Evolutionary conservation across 2,329 filamentous ascomycete genomes (phyloP).

Genomic region (Chlorencoelia australis): DNA sequence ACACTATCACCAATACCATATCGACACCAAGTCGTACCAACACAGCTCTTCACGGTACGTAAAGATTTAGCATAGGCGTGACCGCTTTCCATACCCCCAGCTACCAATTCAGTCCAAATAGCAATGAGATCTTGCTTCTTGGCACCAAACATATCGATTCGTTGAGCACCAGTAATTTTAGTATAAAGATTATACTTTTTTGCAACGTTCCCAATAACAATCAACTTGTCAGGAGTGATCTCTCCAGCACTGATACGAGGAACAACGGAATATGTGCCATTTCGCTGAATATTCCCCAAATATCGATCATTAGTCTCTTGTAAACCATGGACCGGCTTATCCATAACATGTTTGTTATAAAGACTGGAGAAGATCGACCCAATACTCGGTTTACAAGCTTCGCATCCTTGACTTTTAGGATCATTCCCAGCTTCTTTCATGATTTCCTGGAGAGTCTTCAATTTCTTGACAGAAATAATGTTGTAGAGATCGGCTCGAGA

Average conservation of each 20-base stretch:
- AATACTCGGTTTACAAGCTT: constrained; percentile 75
- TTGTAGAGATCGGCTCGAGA: constrained; percentile 85
- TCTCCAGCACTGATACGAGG: constrained; percentile 77
- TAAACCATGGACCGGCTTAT: constrained; percentile 57
- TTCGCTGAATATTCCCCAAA: constrained; percentile 80
- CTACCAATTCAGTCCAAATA: constrained; percentile 74
- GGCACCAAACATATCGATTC: constrained; percentile 89
- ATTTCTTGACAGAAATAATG: constrained; percentile 71
- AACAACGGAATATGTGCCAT: constrained; percentile 83
- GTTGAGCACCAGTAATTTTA: constrained; percentile 86
- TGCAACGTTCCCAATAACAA: constrained; percentile 73
- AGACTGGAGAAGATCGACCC: constrained; percentile 72
- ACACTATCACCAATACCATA: constrained; percentile 86
- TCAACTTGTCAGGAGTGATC: constrained; percentile 77
- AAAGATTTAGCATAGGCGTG: constrained; percentile 87
- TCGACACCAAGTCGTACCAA: constrained; percentile 84
- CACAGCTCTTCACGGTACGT: constrained; percentile 83
- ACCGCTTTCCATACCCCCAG: constrained; percentile 81
- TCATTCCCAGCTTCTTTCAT: constrained; percentile 72
- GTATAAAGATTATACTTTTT: constrained; percentile 78
- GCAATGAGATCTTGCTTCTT: constrained; percentile 74
- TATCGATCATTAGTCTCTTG: constrained; percentile 90
- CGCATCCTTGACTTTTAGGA: constrained; percentile 65
- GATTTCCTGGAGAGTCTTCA: constrained; percentile 62
- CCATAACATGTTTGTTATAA: constrained; percentile 77